Percentiles rank a stretch among this genome's conserved stretches.
These are phyloP conservation scores for Albugo laibachii DNA, from an alignment of 352 stramenopile genomes.

Conservation along the genomic window DNA sequence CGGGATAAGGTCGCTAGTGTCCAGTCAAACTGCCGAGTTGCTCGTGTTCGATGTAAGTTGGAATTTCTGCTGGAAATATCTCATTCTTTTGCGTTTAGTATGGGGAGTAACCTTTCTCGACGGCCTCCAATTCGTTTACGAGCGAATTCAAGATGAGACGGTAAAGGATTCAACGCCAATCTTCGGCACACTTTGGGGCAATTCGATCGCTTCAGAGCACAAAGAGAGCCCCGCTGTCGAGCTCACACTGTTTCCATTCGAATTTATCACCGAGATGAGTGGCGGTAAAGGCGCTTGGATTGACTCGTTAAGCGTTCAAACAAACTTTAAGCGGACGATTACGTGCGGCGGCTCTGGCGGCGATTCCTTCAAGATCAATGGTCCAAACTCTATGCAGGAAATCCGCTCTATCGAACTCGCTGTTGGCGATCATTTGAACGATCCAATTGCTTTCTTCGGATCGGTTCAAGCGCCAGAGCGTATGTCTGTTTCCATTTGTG, in stretches of 20 bases:
- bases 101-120: conserved; percentile 57
- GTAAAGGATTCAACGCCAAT: background rate
- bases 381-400: conserved; percentile 12
- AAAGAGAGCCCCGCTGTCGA: conserved; percentile 13
- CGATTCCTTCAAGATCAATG: conserved; percentile 20
- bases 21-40: background rate
- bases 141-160: conserved; percentile 6
- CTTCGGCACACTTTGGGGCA: conserved; percentile 24
- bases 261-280: conserved; percentile 23
- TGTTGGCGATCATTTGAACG: conserved; percentile 41
- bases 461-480: conserved; percentile 1
- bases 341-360: conserved; percentile 39
- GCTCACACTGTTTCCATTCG: conserved; percentile 21
- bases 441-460: conserved; percentile 26
- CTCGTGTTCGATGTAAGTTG: background rate
- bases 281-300: conserved; percentile 61
- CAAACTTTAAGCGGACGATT: conserved; percentile 38
- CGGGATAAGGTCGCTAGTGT: background rate
- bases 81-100: conserved; percentile 15
- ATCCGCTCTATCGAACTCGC: conserved; percentile 41
- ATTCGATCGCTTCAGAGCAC: conserved; percentile 14
- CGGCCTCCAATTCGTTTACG: conserved; percentile 35
- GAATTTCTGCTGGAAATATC: background rate
- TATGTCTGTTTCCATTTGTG: background rate
- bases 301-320: conserved; percentile 33